phyloP scores from a whole-genome alignment of 2,329 filamentous ascomycete species.

The Tricladium varicosporioides region DNA sequence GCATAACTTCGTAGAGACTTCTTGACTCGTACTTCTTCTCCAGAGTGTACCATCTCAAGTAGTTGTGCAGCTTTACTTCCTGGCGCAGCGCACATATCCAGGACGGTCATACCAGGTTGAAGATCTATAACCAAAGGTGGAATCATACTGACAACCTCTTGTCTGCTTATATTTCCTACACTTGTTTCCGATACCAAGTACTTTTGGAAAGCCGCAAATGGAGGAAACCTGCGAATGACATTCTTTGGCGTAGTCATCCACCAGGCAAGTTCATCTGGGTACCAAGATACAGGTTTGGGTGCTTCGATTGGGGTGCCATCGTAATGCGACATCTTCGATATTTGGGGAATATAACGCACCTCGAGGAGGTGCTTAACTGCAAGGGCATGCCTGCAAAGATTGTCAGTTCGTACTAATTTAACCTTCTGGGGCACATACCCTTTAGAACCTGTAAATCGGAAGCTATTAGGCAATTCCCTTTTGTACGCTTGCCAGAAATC shows the following conservation, averaged over 20 bases:
- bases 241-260: conserved; percentile 98
- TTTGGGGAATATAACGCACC: conserved; percentile 85
- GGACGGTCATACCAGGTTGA: conserved; percentile 83
- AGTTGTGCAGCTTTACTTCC: conserved; percentile 96
- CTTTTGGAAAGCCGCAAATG: conserved; percentile 94
- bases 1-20: conserved; percentile 66
- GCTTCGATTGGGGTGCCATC: conserved; percentile 82
- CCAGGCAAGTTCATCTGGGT: conserved; percentile 93
- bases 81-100: conserved; percentile 95
- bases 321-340: conserved; percentile 76
- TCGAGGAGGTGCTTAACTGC: conserved; percentile 86
- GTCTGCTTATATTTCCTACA: conserved; percentile 94
- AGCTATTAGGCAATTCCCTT: conserved; percentile 91
- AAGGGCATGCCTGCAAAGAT: conserved; percentile 73
- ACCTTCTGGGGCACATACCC: conserved; percentile 51
- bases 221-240: conserved; percentile 87
- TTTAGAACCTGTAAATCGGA: conserved; percentile 94
- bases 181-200: conserved; percentile 97
- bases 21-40: conserved; percentile 83
- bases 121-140: conserved; percentile 91
- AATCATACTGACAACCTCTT: conserved; percentile 99
- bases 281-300: conserved; percentile 82
- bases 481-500: conserved; percentile 83
- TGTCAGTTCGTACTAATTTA: conserved; percentile 6
- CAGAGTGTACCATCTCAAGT: conserved; percentile 88